phyloP scores from a whole-genome alignment of 176 grass and related monocot species.

The Ampelocalamus luodianensis region DNA sequence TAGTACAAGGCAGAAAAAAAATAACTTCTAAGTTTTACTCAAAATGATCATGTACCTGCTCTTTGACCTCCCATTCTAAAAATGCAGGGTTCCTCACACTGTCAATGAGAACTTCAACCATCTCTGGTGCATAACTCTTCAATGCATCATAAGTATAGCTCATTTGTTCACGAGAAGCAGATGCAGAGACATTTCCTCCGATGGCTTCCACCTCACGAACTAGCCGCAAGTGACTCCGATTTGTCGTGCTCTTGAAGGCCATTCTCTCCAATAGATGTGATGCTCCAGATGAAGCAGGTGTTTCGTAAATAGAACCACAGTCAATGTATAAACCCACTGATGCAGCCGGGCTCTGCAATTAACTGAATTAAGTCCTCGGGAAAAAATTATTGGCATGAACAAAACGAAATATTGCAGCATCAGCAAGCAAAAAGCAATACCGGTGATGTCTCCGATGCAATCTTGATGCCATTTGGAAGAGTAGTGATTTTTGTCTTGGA shows the following conservation, averaged over 20 bases:
- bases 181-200: constrained; percentile 72
- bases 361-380: constrained; percentile 20
- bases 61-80: constrained; percentile 71
- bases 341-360: constrained; percentile 59
- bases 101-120: constrained; percentile 77
- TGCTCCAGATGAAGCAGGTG: constrained; percentile 54
- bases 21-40: background rate
- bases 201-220: constrained; percentile 85
- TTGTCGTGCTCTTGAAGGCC: constrained; percentile 81
- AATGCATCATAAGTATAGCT: constrained; percentile 85
- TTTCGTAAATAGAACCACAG: constrained; percentile 86
- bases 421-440: constrained; percentile 44
- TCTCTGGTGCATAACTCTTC: constrained; percentile 68
- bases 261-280: constrained; percentile 84
- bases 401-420: constrained; percentile 24
- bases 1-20: constrained; percentile 11
- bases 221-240: constrained; percentile 72
- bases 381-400: constrained; percentile 22
- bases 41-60: constrained; percentile 56
- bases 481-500: constrained; percentile 71
- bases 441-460: constrained; percentile 61
- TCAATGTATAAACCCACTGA: constrained; percentile 85
- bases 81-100: constrained; percentile 74
- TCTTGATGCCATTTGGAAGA: constrained; percentile 78
- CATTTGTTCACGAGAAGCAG: constrained; percentile 85